A percentile compares a stretch with the other conserved stretches of the same genome.
Conservation (phyloP, 2,329 filamentous ascomycete species). For the Ophiostoma populinum region DNA sequence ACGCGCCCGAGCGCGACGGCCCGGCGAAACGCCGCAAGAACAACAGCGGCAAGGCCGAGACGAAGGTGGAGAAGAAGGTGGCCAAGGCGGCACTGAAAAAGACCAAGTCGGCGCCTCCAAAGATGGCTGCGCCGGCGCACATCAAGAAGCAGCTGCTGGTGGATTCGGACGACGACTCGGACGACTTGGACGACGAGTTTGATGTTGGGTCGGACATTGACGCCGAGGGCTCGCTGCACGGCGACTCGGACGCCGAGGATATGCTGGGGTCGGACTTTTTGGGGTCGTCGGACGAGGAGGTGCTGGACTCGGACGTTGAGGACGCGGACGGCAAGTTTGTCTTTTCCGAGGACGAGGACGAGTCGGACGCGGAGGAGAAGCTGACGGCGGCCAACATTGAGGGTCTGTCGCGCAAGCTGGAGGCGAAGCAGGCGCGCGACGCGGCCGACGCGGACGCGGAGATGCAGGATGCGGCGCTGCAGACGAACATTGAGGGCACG, state of each 20-base stretch:
- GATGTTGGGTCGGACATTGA: constrained; percentile 23
- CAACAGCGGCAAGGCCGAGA: constrained; percentile 19
- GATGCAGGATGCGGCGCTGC: constrained; percentile 66
- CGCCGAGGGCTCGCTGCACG: constrained; percentile 27
- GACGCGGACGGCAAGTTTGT: constrained; percentile 41
- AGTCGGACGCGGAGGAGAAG: constrained; percentile 74
- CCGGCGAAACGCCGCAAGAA: constrained; percentile 34
- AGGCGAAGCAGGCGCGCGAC: constrained; percentile 59
- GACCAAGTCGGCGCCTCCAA: too few species aligned
- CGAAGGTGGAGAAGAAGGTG: constrained; percentile 17
- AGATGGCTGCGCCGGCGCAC: too few species aligned
- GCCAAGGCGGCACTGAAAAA: constrained; percentile 4
- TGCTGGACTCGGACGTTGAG: constrained; percentile 57
- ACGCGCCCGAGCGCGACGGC: constrained; percentile 21
- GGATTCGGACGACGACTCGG: constrained; percentile 14
- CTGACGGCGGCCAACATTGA: constrained; percentile 93
- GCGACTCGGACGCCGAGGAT: constrained; percentile 24
- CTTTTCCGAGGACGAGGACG: constrained; percentile 94
- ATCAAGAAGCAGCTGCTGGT: constrained; percentile 17
- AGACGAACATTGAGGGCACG: constrained; percentile 80
- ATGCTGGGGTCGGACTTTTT: constrained; percentile 29
- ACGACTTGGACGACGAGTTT: constrained; percentile 22
- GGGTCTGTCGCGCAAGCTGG: constrained; percentile 71
- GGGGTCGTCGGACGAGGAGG: constrained; percentile 30
- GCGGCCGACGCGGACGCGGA: constrained; percentile 73